A percentile compares a stretch with the other conserved stretches of the same genome.
Conservation (phyloP, 2,329 filamentous ascomycete genomes). For the Xylaria sp. region DNA sequence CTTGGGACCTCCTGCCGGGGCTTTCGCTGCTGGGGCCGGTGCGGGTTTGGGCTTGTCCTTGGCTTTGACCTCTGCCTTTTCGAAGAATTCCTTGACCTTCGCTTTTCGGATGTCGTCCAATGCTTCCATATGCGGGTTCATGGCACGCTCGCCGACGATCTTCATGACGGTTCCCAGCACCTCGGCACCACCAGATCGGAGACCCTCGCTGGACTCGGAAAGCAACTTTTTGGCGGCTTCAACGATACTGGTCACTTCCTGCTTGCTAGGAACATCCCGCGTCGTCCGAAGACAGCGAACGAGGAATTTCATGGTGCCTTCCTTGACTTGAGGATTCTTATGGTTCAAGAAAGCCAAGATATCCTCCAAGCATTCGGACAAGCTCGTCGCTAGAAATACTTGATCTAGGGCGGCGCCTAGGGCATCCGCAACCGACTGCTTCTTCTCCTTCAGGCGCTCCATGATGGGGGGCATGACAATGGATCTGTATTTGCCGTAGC, state of each 20-base stretch:
- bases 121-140: constrained; percentile 91
- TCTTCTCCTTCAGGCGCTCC: constrained; percentile 98
- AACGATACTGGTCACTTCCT: constrained; percentile 86
- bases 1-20: constrained; percentile 56
- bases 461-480: constrained; percentile 88
- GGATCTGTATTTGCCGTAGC: constrained; percentile 83
- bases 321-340: constrained; percentile 98
- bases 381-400: constrained; percentile 71
- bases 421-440: constrained; percentile 86
- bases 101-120: constrained; percentile 95
- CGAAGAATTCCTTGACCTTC: constrained; percentile 92
- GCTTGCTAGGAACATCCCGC: constrained; percentile 82
- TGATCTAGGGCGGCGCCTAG: constrained; percentile 85
- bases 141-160: constrained; percentile 94
- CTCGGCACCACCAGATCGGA: constrained; percentile 90
- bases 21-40: constrained; percentile 67
- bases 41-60: constrained; percentile 92
- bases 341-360: constrained; percentile 85
- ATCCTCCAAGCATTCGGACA: constrained; percentile 92
- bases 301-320: constrained; percentile 94
- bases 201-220: constrained; percentile 85
- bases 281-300: constrained; percentile 87
- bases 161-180: constrained; percentile 96
- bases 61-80: constrained; percentile 83
- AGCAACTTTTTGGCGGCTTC: constrained; percentile 90